Percentiles rank a stretch among this genome's conserved stretches.
Evolutionary conservation across 352 stramenopile genomes (phyloP).

Genomic region (Phytopythium delawarense): DNA sequence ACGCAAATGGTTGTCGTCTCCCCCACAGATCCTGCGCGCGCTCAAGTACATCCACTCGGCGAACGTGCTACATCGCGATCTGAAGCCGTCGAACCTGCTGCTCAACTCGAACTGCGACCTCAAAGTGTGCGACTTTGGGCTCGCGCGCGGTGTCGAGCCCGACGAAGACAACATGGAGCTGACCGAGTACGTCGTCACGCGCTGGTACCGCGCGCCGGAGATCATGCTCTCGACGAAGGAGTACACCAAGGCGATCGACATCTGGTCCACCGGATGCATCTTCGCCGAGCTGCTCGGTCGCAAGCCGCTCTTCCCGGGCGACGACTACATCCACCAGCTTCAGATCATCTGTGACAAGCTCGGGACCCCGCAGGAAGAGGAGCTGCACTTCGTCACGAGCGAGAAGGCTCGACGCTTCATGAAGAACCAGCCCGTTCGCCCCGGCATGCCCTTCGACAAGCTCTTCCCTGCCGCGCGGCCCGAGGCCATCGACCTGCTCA

Average conservation of each 20-base stretch:
- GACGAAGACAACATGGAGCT: conserved; percentile 88
- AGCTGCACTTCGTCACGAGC: conserved; percentile 90
- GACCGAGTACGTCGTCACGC: conserved; percentile 93
- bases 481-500: conserved; percentile 71
- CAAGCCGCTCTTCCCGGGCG: conserved; percentile 91
- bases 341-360: conserved; percentile 93
- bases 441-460: conserved; percentile 61
- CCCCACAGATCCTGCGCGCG: conserved; percentile 90
- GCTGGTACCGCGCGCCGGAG: conserved; percentile 92
- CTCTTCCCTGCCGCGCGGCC: conserved; percentile 72
- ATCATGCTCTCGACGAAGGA: conserved; percentile 96
- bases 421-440: conserved; percentile 75
- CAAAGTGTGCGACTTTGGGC: conserved; percentile 91
- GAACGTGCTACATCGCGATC: conserved; percentile 94
- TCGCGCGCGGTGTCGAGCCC: conserved; percentile 79
- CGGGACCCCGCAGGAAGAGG: conserved; percentile 80
- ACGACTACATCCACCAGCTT: conserved; percentile 99
- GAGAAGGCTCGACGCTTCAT: conserved; percentile 87
- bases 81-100: conserved; percentile 97
- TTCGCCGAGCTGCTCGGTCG: conserved; percentile 90
- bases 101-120: conserved; percentile 94
- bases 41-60: conserved; percentile 94
- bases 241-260: conserved; percentile 97
- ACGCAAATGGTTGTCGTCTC: background rate
- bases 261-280: conserved; percentile 95